phyloP scores from a whole-genome alignment of 495 filamentous ascomycete genomes.

The Podospora bellae-mahoneyi region DNA sequence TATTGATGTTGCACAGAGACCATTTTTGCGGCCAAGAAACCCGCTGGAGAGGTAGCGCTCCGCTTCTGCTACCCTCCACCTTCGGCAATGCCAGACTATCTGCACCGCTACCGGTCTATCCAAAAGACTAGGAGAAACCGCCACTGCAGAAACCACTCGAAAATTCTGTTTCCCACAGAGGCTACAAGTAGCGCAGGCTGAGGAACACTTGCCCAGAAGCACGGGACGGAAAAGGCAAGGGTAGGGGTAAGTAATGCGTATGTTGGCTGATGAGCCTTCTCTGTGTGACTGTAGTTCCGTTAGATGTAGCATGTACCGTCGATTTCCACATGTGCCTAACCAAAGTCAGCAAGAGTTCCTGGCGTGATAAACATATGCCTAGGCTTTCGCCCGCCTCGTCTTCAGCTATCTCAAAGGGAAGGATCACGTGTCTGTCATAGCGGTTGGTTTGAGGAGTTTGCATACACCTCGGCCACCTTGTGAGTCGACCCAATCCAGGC shows the following conservation, averaged over 20 bases:
- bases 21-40: slow-evolving; percentile 6
- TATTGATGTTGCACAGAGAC: slow-evolving; percentile 2
- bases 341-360: background rate
- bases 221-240: background rate
- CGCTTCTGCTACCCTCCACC: slow-evolving; percentile 7
- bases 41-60: slow-evolving; percentile 11
- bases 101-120: background rate
- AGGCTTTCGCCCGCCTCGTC: background rate
- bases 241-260: background rate
- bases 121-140: background rate
- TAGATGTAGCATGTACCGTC: background rate
- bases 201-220: background rate
- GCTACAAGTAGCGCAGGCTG: background rate
- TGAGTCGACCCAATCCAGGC: background rate
- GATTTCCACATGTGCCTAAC: background rate
- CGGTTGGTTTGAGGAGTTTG: background rate
- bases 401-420: background rate
- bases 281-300: background rate
- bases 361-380: background rate
- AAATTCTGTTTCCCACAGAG: background rate
- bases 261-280: background rate
- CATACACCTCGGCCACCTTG: slow-evolving; percentile 2
- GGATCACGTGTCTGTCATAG: background rate
- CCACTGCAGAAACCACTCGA: background rate
- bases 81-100: slow-evolving; percentile 5